These are phyloP conservation scores for Rhinocladiella mackenziei DNA, from an alignment of 2,329 filamentous ascomycete genomes.

Conservation along the genomic window DNA sequence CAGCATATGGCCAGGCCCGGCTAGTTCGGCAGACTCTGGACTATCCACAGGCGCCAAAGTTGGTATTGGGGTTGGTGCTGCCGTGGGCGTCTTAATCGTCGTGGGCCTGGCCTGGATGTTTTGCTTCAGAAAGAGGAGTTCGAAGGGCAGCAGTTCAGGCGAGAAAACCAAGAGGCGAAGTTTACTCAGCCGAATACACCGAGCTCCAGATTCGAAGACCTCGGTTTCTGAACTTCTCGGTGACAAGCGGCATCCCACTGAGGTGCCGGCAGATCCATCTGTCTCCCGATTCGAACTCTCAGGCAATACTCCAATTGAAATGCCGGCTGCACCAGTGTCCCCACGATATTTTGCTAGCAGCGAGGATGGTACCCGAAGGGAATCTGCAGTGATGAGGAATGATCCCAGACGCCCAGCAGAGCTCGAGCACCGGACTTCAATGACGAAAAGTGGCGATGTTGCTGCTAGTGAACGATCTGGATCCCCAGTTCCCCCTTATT, in stretches of 20 bases:
- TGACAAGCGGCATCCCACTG: conserved; percentile 29
- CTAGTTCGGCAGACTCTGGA: conserved; percentile 4
- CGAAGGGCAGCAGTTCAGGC: neutral
- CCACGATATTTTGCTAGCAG: conserved; percentile 19
- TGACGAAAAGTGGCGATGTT: conserved; percentile 20
- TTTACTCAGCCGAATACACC: conserved; percentile 18
- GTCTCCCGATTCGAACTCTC: conserved; percentile 28
- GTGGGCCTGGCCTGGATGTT: conserved; percentile 26
- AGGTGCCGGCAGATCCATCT: conserved; percentile 29
- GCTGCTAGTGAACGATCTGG: conserved; percentile 16
- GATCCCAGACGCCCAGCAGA: conserved; percentile 25
- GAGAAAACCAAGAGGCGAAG: conserved; percentile 21
- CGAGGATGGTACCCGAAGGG: conserved; percentile 7
- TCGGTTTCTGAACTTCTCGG: conserved; percentile 29
- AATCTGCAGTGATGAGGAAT: conserved; percentile 15
- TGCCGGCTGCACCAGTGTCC: conserved; percentile 28
- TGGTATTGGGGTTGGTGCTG: conserved; percentile 31
- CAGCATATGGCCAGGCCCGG: conserved; percentile 24
- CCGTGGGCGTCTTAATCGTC: conserved; percentile 20
- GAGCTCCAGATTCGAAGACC: conserved; percentile 17
- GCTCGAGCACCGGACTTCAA: conserved; percentile 19
- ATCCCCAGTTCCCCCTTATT: conserved; percentile 29
- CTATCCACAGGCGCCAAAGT: conserved; percentile 32
- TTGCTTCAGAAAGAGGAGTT: conserved; percentile 13
- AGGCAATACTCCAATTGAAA: conserved; percentile 24